phyloP scores from a whole-genome alignment of 2,329 filamentous ascomycete genomes.

The Cryphonectria japonica region DNA sequence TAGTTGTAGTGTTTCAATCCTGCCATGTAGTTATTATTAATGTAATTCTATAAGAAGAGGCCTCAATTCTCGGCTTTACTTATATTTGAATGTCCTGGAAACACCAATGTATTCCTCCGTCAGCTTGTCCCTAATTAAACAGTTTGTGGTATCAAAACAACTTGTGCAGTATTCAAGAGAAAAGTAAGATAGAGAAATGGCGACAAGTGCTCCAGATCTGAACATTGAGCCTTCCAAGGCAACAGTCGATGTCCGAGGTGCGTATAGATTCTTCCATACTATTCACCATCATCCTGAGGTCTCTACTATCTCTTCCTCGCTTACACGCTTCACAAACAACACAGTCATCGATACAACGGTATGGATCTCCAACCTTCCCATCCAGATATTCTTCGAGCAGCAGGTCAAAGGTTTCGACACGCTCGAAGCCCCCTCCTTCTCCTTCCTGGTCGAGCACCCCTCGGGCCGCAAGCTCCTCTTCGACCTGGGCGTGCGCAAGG shows the following conservation, averaged over 20 bases:
- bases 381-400: constrained; percentile 11
- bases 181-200: constrained; percentile 8
- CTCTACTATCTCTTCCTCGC: no score
- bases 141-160: neutral
- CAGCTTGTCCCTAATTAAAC: no score
- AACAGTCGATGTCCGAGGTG: constrained; percentile 26
- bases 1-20: neutral
- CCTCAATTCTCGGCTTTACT: neutral
- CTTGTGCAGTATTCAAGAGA: neutral
- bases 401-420: constrained; percentile 42
- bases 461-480: constrained; percentile 39
- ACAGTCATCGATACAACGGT: constrained; percentile 24
- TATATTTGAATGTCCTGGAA: neutral
- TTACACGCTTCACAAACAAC: neutral
- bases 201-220: constrained; percentile 20
- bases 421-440: constrained; percentile 45
- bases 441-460: constrained; percentile 52
- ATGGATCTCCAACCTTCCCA: constrained; percentile 13
- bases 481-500: constrained; percentile 45
- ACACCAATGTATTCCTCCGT: no score
- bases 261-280: neutral
- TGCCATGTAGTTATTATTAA: neutral
- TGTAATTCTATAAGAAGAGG: no score
- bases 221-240: constrained; percentile 13
- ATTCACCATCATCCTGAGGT: no score